These are phyloP conservation scores for Malania oleifera DNA, from an alignment of 164 flowering plant species.

Conservation along the genomic window DNA sequence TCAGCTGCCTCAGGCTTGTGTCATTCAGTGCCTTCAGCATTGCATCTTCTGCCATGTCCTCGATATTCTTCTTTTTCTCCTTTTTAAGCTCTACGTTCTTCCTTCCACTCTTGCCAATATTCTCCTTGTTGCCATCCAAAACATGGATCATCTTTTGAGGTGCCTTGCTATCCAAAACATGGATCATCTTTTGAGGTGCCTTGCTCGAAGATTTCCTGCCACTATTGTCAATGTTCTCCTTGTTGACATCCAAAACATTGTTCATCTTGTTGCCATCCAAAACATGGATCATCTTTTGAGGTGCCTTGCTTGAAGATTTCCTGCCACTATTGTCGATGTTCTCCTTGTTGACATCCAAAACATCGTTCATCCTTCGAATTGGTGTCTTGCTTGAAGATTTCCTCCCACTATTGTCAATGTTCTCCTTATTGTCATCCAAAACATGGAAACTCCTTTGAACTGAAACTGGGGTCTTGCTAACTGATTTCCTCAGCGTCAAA, in stretches of 20 bases:
- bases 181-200: neutral
- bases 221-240: no score
- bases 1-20: conserved; percentile 37
- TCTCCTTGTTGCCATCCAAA: no score
- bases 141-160: no score
- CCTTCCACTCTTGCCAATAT: no score
- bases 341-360: conserved; percentile 28
- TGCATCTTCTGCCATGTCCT: neutral
- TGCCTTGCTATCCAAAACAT: no score
- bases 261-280: no score
- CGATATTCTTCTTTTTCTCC: neutral
- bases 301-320: neutral
- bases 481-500: conserved; percentile 16
- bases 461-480: conserved; percentile 7
- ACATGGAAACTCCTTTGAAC: neutral
- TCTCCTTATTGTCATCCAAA: neutral
- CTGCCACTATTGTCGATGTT: conserved; percentile 15
- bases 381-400: neutral
- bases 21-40: neutral
- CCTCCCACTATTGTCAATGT: neutral
- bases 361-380: conserved; percentile 10
- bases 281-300: neutral
- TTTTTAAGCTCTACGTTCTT: conserved; percentile 4
- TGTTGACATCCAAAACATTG: no score
- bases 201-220: no score